These are phyloP conservation scores for Anthracocystis panici-leucophaei DNA, from an alignment of 1,284 basidiomycete species.

Conservation along the genomic window DNA sequence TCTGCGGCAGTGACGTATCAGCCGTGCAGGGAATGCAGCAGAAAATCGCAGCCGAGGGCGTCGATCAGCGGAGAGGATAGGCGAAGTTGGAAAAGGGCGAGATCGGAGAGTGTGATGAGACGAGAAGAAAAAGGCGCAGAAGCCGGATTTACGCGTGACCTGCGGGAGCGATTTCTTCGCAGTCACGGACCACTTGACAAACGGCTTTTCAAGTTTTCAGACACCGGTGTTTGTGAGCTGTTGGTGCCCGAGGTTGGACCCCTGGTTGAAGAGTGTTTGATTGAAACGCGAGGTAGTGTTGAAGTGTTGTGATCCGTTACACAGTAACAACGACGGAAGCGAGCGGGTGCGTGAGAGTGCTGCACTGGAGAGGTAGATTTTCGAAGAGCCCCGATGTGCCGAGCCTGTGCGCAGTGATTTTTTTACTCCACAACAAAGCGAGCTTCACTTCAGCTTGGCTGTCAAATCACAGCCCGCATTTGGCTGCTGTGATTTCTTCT, in stretches of 20 bases:
- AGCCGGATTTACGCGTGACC: background rate
- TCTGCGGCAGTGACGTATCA: background rate
- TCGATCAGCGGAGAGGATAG: background rate
- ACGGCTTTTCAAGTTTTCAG: background rate
- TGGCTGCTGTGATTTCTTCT: slow-evolving; percentile 2
- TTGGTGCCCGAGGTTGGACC: no score
- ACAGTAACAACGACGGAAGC: background rate
- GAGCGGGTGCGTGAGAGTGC: slow-evolving; percentile 24
- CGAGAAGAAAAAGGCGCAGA: background rate
- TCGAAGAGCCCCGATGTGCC: background rate
- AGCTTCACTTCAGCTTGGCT: no score
- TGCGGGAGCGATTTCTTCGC: background rate
- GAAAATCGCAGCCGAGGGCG: background rate
- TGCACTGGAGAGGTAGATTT: background rate
- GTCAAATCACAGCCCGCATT: no score
- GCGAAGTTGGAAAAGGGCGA: background rate
- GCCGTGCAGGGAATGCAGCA: background rate
- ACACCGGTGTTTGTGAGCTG: background rate
- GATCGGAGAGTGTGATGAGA: background rate
- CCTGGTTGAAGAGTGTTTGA: background rate
- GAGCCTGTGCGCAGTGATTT: background rate
- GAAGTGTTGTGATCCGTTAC: background rate
- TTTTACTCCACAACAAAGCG: no score
- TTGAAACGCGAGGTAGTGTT: background rate
- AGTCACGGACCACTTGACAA: background rate